Evolutionary conservation across 768 basidiomycete species (phyloP), one percentile per base, ranked within the genome.

Genomic region (Pseudohyphozyma bogoriensis): DNA sequence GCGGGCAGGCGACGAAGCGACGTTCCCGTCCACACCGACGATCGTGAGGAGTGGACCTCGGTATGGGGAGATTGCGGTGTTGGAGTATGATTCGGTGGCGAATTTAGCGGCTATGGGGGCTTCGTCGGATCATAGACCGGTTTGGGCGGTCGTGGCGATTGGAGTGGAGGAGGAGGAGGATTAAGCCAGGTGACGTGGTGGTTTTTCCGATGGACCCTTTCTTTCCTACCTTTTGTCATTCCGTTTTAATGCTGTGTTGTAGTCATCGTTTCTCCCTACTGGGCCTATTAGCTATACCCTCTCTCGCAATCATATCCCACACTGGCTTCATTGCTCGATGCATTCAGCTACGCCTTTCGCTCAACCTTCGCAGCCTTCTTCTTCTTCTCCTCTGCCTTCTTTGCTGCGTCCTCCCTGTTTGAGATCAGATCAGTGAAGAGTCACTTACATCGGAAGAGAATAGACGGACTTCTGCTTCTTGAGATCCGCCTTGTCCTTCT

Each of bases 101-200:
- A 87, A 92, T 70, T 77, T 92, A 85, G 78, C 82, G 42, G 77
- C 79, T 58, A 72, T 92, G 56, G 84, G 86, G 72, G 88, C 85
- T 20, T 79, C 84, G 45, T 86, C 85, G 65, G 88, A 91, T 72
- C 88, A 91, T 70, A 76, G 88, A 39, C 88, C 88, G 0, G 87
- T 90, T n/a, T 81, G 87, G 62, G 86, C 86, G 57, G 80, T 50
- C 24, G 12, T 37, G 2, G 62, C 62, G 13, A 24, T 63, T 11
- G 62, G 62, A 12, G 33, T 63, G 7, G 52, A 24, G 9, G 45
- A 46, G 24, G 45, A 46, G n/a, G n/a, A n/a, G n/a, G n/a, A 22
- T 42, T 18, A 42, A n/a, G 8, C 20, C 18, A 16, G 7, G 39
- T 18, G 40, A n/a, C 20, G 20, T 16, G 15, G 20, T 42, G 40